Conservation (phyloP, 441 rosid genomes). For the Isatis lusitanica region DNA sequence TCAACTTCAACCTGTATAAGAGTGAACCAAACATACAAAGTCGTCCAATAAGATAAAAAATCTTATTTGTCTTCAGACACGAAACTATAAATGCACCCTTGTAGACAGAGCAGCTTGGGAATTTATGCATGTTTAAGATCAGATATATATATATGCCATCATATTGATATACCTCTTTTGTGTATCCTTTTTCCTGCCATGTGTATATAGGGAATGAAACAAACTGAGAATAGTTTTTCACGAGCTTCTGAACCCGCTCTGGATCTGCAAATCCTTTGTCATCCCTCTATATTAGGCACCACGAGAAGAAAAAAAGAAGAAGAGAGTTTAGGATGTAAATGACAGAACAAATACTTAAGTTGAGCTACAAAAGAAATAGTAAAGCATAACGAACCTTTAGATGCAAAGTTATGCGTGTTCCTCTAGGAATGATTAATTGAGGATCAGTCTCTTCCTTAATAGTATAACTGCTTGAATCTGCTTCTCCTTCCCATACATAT, state of each 20-base stretch:
- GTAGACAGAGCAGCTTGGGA: not conserved
- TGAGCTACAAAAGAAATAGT: conserved; percentile 8
- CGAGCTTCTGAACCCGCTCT: conserved; percentile 85
- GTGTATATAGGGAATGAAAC: conserved; percentile 94
- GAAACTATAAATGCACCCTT: not conserved
- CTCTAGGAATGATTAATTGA: conserved; percentile 70
- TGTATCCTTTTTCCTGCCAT: conserved; percentile 93
- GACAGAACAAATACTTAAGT: not conserved
- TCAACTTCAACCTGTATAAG: conserved; percentile 84
- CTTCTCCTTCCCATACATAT: conserved; percentile 93
- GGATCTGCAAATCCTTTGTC: conserved; percentile 90
- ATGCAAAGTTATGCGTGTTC: conserved; percentile 79
- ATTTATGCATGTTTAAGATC: not conserved
- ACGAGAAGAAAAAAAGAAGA: not conserved
- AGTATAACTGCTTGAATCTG: conserved; percentile 74
- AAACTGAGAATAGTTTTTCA: conserved; percentile 94
- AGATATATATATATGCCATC: not conserved
- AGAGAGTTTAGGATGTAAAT: not conserved
- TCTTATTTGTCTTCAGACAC: not conserved
- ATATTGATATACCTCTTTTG: conserved; percentile 70
- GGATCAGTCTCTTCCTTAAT: conserved; percentile 86
- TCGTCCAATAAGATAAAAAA: not conserved
- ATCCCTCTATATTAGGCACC: conserved; percentile 52
- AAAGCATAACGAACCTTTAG: conserved; percentile 61
- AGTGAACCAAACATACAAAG: not conserved